Base-by-base conservation (phyloP, 2,329 filamentous ascomycete species). In the Knufia petricola region DNA sequence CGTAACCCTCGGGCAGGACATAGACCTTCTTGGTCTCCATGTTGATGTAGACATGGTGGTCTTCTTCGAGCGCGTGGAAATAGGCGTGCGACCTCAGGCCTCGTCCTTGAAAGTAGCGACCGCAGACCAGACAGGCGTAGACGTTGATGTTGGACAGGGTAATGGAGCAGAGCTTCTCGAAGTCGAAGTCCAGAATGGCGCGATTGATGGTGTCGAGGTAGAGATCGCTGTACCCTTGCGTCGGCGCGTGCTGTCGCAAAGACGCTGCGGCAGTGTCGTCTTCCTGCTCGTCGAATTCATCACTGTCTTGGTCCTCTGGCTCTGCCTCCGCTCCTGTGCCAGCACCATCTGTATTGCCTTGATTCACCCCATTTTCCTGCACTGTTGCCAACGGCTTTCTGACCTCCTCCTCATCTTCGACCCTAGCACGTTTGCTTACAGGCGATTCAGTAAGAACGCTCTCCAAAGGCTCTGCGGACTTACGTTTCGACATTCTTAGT, bases 131-230 rank as follows among this genome's bases (percentile, higher is more conserved):
- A 62, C 92, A 98, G 8, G 92, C 92, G 66, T 98, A 98, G 38
- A 98, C 89, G 64, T 98, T 98, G 70, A 96, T 95, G 65, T 96
- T 96, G 42, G 89, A 95, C 6, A 98, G 77, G 28, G 87, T 94
- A 57, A 98, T 77, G 20, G 90, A 96, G 70, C 92, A 98, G 10
- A 95, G 79, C 73, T 98, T 98, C 65, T 98, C 92, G 64, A 98
- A 98, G 68, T 98, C 92, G 64, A 96, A 96, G 68, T 98, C 92
- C 49, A 96, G 81, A 40, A 95, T 82, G 62, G 83, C 81, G 61
- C 92, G 86, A 66, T 95, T 82, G 68, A 98, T 94, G 10, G 92
- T 96, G 71, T 98, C 92, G 58, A 98, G 85, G 66, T 98, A 98
- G 23, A 98, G 81, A 65, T 98, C 90, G 60, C 85, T 83, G 71